phyloP scores from a whole-genome alignment of 2,329 filamentous ascomycete species.

The Arthrocladium fulminans region DNA sequence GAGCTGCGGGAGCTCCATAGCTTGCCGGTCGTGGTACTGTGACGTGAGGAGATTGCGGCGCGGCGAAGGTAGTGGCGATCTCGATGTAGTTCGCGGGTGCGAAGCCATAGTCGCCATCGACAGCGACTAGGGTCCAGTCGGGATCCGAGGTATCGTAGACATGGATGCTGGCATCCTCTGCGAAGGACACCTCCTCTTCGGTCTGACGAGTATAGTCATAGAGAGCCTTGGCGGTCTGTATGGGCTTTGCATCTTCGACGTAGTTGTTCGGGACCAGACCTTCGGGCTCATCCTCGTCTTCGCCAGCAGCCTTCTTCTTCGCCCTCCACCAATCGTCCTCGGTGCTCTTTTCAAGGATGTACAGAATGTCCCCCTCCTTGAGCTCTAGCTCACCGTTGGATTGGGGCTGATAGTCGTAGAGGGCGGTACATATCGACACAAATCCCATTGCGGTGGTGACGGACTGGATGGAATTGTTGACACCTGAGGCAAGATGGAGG shows the following conservation, averaged over 20 bases:
- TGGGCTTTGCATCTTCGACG: constrained; percentile 67
- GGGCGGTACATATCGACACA: constrained; percentile 76
- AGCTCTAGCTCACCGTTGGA: constrained; percentile 78
- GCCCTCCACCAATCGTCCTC: constrained; percentile 92
- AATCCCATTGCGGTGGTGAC: constrained; percentile 61
- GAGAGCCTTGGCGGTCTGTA: constrained; percentile 73
- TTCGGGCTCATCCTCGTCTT: constrained; percentile 84
- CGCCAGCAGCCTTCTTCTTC: constrained; percentile 75
- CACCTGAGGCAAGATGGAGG: neutral
- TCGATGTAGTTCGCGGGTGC: constrained; percentile 96
- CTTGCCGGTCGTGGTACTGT: constrained; percentile 4
- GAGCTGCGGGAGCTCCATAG: neutral
- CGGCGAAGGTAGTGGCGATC: constrained; percentile 43
- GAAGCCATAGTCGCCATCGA: constrained; percentile 81
- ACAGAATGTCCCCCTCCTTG: constrained; percentile 77
- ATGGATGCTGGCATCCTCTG: constrained; percentile 72
- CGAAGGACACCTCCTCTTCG: constrained; percentile 93
- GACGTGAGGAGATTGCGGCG: constrained; percentile 33
- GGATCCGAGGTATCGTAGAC: constrained; percentile 88
- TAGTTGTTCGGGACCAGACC: constrained; percentile 93
- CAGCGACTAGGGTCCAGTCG: constrained; percentile 90
- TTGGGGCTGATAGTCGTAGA: constrained; percentile 89
- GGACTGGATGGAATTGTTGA: neutral
- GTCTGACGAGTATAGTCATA: constrained; percentile 97
- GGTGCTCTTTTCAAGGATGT: constrained; percentile 70